A percentile compares a stretch with the other conserved stretches of the same genome.
Evolutionary conservation across 768 basidiomycete genomes (phyloP).

Genomic region (Boletus eberwhitei): DNA sequence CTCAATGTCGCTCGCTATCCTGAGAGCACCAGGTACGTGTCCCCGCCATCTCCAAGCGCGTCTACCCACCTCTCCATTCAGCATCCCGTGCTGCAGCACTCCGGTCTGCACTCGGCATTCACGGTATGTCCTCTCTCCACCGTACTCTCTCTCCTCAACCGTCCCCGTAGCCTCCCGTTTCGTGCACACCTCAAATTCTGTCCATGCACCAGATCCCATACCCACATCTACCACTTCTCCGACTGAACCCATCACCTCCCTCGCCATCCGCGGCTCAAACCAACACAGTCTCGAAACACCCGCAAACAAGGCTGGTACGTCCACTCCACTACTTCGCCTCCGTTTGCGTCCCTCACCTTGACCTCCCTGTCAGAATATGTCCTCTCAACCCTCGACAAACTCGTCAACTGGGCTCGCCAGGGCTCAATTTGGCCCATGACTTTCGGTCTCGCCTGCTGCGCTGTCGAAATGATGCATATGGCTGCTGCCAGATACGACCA

Average conservation of each 20-base stretch:
- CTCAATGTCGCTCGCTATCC: slow-evolving; percentile 43
- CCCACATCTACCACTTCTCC: slow-evolving; percentile 43
- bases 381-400: slow-evolving; percentile 91
- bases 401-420: slow-evolving; percentile 96
- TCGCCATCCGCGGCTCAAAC: slow-evolving; percentile 78
- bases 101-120: slow-evolving; percentile 42
- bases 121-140: slow-evolving; percentile 31
- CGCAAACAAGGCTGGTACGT: slow-evolving; percentile 81
- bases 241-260: slow-evolving; percentile 57
- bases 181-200: slow-evolving; percentile 51
- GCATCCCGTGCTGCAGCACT: slow-evolving; percentile 40
- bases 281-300: slow-evolving; percentile 87
- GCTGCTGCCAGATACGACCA: slow-evolving; percentile 98
- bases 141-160: slow-evolving; percentile 10
- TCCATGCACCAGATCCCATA: slow-evolving; percentile 38
- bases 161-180: slow-evolving; percentile 44
- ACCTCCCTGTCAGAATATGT: slow-evolving; percentile 73
- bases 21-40: slow-evolving; percentile 35
- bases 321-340: background rate
- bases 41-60: slow-evolving; percentile 30
- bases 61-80: slow-evolving; percentile 17
- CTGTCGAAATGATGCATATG: slow-evolving; percentile 99
- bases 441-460: slow-evolving; percentile 96
- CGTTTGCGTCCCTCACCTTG: background rate
- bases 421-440: slow-evolving; percentile 99